Evolutionary conservation across 2,329 filamentous ascomycete genomes (phyloP), one percentile per base, ranked within the genome.

Genomic region (Coniella lustricola): DNA sequence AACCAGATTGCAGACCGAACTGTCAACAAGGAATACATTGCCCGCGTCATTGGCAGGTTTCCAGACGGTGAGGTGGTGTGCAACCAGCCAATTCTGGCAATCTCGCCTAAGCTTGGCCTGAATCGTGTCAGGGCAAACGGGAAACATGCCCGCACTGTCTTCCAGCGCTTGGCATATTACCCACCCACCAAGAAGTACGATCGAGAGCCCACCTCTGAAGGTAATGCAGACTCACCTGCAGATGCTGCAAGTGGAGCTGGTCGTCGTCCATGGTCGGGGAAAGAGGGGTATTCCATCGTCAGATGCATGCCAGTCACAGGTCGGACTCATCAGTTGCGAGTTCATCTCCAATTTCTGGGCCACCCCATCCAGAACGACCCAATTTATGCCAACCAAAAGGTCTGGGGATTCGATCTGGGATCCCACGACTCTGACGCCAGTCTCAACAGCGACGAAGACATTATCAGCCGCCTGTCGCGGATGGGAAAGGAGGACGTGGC

Each of bases 311-410:
- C 93, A 0, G 79, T 97, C 22, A 98, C 93, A 0, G 93, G 93
- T 1, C 81, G 93, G 44, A 98, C 93, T 12, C 93, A 98, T 62
- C 93, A 98, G 65, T 78, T 98, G 42, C 82, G 93, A 31, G 93
- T 98, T 16, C 93, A 98, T 61, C 75, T 98, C 14, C 93, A 98
- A 63, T 95, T 88, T 64, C 73, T 98, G 3, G 93, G 93, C 1
- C 87, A 97, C 62, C 93, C 93, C 2, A 97, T 98, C 57, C 84
- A 89, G 55, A 98, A 98, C 64, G 93, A 98, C 62, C 93, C 93
- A 7, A 97, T 98, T 58, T 98, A 98, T 65, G 90, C 88, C 59
- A 98, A 98, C 63, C 83, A 88, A 62, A 82, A 83, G 49, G 93
- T 98, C 10, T 98, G 95, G 74, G 93, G 93, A 0, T 73, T 84